Conservation (phyloP, 2,329 filamentous ascomycete genomes). For the Colletotrichum phormii region DNA sequence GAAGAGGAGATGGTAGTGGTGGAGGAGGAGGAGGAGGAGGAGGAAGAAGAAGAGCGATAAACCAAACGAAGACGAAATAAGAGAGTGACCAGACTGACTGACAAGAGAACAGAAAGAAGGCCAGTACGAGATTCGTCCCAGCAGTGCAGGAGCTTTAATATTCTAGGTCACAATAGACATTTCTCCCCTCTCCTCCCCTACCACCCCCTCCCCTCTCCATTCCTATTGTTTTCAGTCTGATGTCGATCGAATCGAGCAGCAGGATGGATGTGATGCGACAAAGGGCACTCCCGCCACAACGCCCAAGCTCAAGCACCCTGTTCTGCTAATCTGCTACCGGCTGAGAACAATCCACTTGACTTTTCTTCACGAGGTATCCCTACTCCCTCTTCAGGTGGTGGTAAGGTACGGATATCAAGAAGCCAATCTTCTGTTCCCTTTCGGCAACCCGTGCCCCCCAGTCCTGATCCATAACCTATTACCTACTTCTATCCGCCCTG, state of each 20-base stretch:
- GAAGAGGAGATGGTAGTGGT: too few species aligned
- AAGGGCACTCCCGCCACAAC: slow-evolving; percentile 20
- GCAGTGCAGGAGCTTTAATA: slow-evolving; percentile 27
- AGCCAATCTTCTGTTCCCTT: background rate
- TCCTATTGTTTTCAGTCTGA: slow-evolving; percentile 19
- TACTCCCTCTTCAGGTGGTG: background rate
- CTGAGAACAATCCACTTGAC: slow-evolving; percentile 12
- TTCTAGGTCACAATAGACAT: background rate
- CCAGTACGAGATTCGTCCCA: background rate
- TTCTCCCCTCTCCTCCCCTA: background rate
- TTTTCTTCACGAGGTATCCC: slow-evolving; percentile 5
- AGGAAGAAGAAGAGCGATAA: background rate
- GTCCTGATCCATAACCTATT: background rate
- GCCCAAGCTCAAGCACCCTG: slow-evolving; percentile 10
- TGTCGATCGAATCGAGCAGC: slow-evolving; percentile 25
- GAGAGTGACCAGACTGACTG: slow-evolving; percentile 36
- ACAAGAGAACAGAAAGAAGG: slow-evolving; percentile 7
- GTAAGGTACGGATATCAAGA: background rate
- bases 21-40: too few species aligned
- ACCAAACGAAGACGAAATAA: slow-evolving; percentile 3
- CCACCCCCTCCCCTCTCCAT: background rate
- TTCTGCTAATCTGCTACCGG: background rate
- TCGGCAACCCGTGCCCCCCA: background rate
- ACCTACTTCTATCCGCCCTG: background rate
- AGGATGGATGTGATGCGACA: slow-evolving; percentile 23